Conservation (phyloP, 2,329 filamentous ascomycete genomes). For the Penicillium fuscoglaucum region DNA sequence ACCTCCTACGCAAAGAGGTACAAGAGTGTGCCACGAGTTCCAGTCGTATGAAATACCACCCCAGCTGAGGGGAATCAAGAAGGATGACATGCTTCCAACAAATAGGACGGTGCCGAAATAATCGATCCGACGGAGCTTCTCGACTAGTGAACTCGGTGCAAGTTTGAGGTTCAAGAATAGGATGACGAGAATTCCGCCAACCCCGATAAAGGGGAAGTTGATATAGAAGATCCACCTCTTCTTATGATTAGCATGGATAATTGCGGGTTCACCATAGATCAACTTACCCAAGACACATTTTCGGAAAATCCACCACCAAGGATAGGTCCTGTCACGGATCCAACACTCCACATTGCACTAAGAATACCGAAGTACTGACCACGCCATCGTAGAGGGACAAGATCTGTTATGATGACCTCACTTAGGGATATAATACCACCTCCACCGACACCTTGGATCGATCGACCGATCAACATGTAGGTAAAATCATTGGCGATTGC, state of each 20-base stretch:
- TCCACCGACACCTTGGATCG: conserved; percentile 48
- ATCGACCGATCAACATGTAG: conserved; percentile 48
- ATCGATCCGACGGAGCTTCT: conserved; percentile 59
- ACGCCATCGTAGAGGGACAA: conserved; percentile 44
- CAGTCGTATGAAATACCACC: conserved; percentile 67
- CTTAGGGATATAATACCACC: conserved; percentile 47
- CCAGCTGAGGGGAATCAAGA: conserved; percentile 64
- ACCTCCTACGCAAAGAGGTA: conserved; percentile 60
- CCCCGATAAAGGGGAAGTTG: conserved; percentile 38
- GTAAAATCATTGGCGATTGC: conserved; percentile 46
- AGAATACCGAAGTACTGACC: conserved; percentile 45
- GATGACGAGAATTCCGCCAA: conserved; percentile 31
- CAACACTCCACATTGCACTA: conserved; percentile 43
- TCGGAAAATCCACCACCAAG: conserved; percentile 46
- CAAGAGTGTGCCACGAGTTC: conserved; percentile 61
- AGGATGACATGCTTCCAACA: conserved; percentile 57
- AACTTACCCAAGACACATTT: conserved; percentile 40
- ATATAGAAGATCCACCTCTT: conserved; percentile 43
- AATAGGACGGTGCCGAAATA: conserved; percentile 65
- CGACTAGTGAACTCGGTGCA: conserved; percentile 47
- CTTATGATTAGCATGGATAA: not conserved
- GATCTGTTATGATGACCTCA: conserved; percentile 47
- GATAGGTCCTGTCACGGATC: conserved; percentile 43
- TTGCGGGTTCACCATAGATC: not conserved
- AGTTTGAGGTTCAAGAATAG: conserved; percentile 57